Conservation (phyloP, 2,329 filamentous ascomycete species). For the Diplodia sapinea region DNA sequence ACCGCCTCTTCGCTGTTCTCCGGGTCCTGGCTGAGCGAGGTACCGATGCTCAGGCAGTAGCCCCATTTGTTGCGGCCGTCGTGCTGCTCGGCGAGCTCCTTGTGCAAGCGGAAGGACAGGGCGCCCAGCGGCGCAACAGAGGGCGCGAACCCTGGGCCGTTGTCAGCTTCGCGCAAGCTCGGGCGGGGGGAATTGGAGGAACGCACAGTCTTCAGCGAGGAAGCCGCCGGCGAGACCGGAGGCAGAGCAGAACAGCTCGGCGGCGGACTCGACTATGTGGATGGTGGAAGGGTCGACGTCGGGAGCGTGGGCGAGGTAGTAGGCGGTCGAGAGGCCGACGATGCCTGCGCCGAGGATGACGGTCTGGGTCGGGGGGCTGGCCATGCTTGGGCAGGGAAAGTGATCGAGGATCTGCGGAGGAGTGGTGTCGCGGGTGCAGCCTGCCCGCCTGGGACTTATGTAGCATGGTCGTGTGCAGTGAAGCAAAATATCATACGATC, state of each 20-base stretch:
- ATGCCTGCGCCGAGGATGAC: conserved; percentile 54
- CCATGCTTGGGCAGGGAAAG: conserved; percentile 4
- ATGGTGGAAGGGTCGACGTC: conserved; percentile 54
- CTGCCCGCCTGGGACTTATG: conserved; percentile 19
- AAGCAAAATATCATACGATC: conserved; percentile 31
- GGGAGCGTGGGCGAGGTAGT: conserved; percentile 64
- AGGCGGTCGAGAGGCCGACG: conserved; percentile 56
- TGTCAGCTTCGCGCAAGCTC: conserved; percentile 20
- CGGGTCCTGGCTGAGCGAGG: conserved; percentile 59
- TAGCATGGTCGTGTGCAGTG: conserved; percentile 25
- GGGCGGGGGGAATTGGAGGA: not conserved
- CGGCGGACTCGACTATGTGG: conserved; percentile 63
- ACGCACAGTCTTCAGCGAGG: conserved; percentile 69
- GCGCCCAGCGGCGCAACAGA: conserved; percentile 64
- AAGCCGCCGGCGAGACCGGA: conserved; percentile 78
- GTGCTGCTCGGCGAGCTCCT: conserved; percentile 62
- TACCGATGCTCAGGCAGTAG: conserved; percentile 63
- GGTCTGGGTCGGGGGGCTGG: conserved; percentile 34
- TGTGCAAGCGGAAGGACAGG: conserved; percentile 73
- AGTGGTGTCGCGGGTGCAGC: not conserved
- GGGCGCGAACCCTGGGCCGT: conserved; percentile 60
- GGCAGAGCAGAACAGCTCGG: conserved; percentile 71
- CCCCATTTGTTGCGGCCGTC: conserved; percentile 65
- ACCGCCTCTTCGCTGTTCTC: conserved; percentile 47
- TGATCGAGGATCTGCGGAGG: conserved; percentile 7